A percentile compares a stretch with the other conserved stretches of the same genome.
These are phyloP conservation scores for Populus davidiana DNA, from an alignment of 345 rosid species.

Conservation along the genomic window DNA sequence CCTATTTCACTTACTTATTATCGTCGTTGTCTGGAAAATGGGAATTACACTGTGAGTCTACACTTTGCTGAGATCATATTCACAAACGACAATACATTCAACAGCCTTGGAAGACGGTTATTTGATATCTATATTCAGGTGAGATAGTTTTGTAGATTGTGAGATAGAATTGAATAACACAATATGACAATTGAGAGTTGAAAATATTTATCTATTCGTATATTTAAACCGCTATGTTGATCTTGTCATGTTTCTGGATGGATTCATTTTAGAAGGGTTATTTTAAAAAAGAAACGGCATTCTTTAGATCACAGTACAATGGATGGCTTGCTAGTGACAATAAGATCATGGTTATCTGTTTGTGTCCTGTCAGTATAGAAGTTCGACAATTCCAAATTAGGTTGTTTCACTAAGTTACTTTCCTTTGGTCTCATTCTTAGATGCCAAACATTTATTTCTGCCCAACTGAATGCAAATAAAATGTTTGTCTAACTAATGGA, in stretches of 20 bases:
- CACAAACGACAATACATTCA: constrained; percentile 11
- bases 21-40: constrained; percentile 25
- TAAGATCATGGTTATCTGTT: neutral
- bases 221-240: neutral
- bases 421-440: neutral
- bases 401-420: neutral
- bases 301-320: neutral
- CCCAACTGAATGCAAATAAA: too few species aligned
- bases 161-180: neutral
- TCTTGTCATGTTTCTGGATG: neutral
- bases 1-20: constrained; percentile 21
- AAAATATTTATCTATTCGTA: neutral
- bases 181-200: neutral
- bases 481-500: neutral
- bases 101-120: constrained; percentile 26
- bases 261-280: neutral
- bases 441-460: neutral
- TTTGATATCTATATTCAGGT: constrained; percentile 38
- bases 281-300: neutral
- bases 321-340: neutral
- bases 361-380: neutral
- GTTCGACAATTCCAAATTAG: neutral
- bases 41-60: constrained; percentile 20
- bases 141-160: neutral
- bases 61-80: constrained; percentile 35